Evolutionary conservation across 2,329 filamentous ascomycete species (phyloP), one percentile per base, ranked within the genome.

Genomic region (Colletotrichum karsti): DNA sequence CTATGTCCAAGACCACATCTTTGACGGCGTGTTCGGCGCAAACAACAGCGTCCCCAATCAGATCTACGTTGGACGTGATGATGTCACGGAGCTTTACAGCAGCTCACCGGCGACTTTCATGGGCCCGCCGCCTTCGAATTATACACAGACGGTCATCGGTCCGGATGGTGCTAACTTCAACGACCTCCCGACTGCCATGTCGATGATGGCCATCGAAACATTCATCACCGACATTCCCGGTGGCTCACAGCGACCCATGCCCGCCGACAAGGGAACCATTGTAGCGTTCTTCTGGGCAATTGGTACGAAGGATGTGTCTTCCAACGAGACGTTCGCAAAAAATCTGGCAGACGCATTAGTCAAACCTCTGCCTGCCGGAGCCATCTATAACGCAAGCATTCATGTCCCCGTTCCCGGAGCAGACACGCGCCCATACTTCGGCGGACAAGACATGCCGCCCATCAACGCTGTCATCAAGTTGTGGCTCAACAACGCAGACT

Each of bases 271-370:
- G 3, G 53, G 15, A 13, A 53, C 61, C 9, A 20, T 42, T 3
- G 61, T 64, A 4, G 61, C 61, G 18, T 64, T 57, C 33, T 28
- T 64, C 33, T 64, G 61, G 61, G 61, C 61, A 9, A 53, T 64
- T 1, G 61, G 30, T n/a, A 64, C 42, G 12, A 20, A 42, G 42
- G n/a, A 64, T 2, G 61, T 41, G 5, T 50, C 53, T 1, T 64
- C 61, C 13, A 64, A 64, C 42, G 61, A 58, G 54, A 64, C 61
- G 4, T 64, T 64, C 33, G 61, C 54, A 1, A 64, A 46, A 8
- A 30, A 57, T 8, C 35, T 64, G 44, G 61, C 61, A 1, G 35
- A 58, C 3, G 55, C 53, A 7, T 33, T 64, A 7, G n/a, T 59
- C 18, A 64, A 28, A 1, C 33, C 61, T 0, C 7, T 64, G 33